Evolutionary conservation across 2,329 filamentous ascomycete genomes (phyloP), one percentile per base, ranked within the genome.

Genomic region (Sarocladium kiliense): DNA sequence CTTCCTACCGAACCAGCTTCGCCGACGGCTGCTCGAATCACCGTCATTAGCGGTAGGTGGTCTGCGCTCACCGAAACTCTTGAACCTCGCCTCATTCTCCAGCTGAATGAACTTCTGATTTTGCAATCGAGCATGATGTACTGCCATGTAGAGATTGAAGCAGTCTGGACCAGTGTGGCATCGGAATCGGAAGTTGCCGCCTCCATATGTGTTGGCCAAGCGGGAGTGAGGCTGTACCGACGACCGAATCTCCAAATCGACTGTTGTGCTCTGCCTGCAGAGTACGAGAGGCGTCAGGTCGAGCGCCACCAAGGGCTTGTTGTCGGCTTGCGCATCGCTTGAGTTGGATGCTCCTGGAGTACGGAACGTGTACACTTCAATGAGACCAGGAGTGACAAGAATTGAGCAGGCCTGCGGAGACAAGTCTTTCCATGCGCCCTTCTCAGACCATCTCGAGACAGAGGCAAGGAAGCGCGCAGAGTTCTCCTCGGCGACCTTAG

Each of bases 171-270:
- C 79, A 47, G 82, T 89, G 41, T 86, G 78, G 49, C 90, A 90
- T 41, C 94, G 87, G 80, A 97, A 94, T 77, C 95, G 93, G 73
- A 96, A 89, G 67, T 95, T 94, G 63, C 75, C 78, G 30, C 79
- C 79, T 14, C 85, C 86, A 53, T 86, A 80, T 14, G 64, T 65
- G 73, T 74, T 80, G 57, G 78, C 81, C 56, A 96, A 80, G 62
- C 84, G 82, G 4, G 88, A 91, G 59, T 88, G 78, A 21, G 78
- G 70, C 42, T 88, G 88, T 25, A 92, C 88, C 1, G 90, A 90
- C 6, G 93, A 97, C 51, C 91, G 88, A 60, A 99, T 90, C 61
- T 95, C 94, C 54, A 99, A 89, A 68, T 99, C 94, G 30, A 99
- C 82, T 3, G 89, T 89, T 21, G 91, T 99, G 63, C 92, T 94